These are phyloP conservation scores for Selenicereus undatus DNA, from an alignment of 148 eudicot genomes.

Conservation along the genomic window DNA sequence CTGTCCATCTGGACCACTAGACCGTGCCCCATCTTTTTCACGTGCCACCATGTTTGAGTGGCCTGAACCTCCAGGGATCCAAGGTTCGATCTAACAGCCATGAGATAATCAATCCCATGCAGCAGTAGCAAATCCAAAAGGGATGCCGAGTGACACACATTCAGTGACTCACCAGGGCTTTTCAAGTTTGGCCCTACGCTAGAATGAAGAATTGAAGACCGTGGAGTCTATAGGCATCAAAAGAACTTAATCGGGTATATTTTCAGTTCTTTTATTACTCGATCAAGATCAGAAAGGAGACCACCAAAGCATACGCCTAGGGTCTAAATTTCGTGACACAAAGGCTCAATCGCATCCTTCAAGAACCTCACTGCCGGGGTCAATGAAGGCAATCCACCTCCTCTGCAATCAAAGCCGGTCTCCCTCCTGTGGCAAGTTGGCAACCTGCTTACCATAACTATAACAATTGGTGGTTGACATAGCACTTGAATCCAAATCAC, in stretches of 20 bases:
- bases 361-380: slow-evolving; percentile 21
- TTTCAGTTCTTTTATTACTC: background rate
- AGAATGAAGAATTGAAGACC: slow-evolving; percentile 14
- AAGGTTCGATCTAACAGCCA: background rate
- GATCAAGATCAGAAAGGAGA: slow-evolving; percentile 13
- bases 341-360: slow-evolving; percentile 15
- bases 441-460: slow-evolving; percentile 14
- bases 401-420: slow-evolving; percentile 19
- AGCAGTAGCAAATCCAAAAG: slow-evolving; percentile 15
- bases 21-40: slow-evolving; percentile 1
- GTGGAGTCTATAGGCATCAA: slow-evolving; percentile 22
- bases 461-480: slow-evolving; percentile 8
- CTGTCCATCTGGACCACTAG: background rate
- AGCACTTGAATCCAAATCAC: slow-evolving; percentile 5
- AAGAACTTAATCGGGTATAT: background rate
- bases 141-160: slow-evolving; percentile 12
- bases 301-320: slow-evolving; percentile 22
- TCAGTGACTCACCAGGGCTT: background rate
- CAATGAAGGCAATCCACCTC: slow-evolving; percentile 19
- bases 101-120: slow-evolving; percentile 11
- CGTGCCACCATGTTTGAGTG: slow-evolving; percentile 23
- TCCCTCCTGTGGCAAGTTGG: slow-evolving; percentile 13
- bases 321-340: slow-evolving; percentile 8
- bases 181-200: background rate
- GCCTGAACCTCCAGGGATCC: slow-evolving; percentile 17